Evolutionary conservation across 257 asterid species (phyloP), one percentile per base, ranked within the genome.

Genomic region (Gentiana macrophylla): DNA sequence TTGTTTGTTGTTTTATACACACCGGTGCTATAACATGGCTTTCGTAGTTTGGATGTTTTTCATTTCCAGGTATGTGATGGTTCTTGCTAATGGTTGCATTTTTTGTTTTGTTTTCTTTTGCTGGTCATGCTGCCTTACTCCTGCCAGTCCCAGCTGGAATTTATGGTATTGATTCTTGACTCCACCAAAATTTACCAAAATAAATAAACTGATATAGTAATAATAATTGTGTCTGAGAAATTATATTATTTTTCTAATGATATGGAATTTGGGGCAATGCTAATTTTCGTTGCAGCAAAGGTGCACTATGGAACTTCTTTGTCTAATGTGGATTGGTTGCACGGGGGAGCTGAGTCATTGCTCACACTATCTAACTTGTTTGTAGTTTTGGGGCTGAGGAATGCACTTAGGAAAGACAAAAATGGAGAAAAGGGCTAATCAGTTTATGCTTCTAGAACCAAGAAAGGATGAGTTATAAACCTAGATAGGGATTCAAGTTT

Each of bases 281-380:
- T 68, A 36, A 32, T 52, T 35, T 34, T 67, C 68, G 68, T 36
- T 67, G 67, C 86, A 86, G 97, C 95, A 44, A 89, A 89, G 79
- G 90, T 89, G 72, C 86, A 86, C 49, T 89, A 81, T 67, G 97
- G 97, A 45, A 89, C 94, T 58, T 84, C 95, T 34, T 78, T 89
- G 67, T 89, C 97, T 63, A 87, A 91, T 58, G 94, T 87, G 45
- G 98, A 91, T 62, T 91, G 96, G 95, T 73, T 87, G 80, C 98
- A 87, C 45, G 96, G 96, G 66, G 93, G 98, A 55, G 98, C 96
- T 6, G 98, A 91, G 80, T 91, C 98, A 13, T 71, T 87, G 61
- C 96, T 91, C 52, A 79, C 93, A 13, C 74, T 91, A 62, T 87
- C 95, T 63, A 91, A 91, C 83, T 72, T 91, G 64, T 87, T 91